Conservation (phyloP, 257 asterid genomes). For the Fraxinus cuspidata region DNA sequence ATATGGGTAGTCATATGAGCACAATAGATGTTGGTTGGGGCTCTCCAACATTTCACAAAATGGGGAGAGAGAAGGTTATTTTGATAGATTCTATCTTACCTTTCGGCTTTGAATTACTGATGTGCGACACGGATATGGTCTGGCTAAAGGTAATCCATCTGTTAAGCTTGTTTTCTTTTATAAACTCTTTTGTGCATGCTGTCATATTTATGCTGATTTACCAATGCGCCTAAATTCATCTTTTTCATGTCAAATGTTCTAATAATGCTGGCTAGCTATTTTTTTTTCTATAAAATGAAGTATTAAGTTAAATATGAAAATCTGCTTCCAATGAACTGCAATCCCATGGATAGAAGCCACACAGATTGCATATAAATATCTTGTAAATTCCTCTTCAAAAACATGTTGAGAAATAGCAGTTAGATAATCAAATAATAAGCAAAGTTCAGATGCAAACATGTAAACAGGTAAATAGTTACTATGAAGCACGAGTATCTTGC, state of each 20-base stretch:
- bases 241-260: background rate
- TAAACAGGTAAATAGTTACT: background rate
- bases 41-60: conserved; percentile 83
- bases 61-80: conserved; percentile 95
- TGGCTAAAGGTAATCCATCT: conserved; percentile 86
- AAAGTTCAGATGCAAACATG: background rate
- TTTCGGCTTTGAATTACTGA: conserved; percentile 80
- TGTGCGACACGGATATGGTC: conserved; percentile 99
- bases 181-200: conserved; percentile 8
- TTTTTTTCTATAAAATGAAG: background rate
- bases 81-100: conserved; percentile 85
- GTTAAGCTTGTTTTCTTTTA: conserved; percentile 21
- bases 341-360: background rate
- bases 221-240: conserved; percentile 16
- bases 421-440: background rate
- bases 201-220: conserved; percentile 5
- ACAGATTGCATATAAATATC: background rate
- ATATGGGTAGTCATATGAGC: conserved; percentile 99
- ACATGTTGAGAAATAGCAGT: background rate
- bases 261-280: conserved; percentile 11
- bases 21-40: conserved; percentile 98
- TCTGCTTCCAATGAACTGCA: background rate
- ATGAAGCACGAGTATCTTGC: background rate
- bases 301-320: background rate
- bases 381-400: background rate